A percentile compares a stretch with the other conserved stretches of the same genome.
These are phyloP conservation scores for Papiliotrema laurentii DNA, from an alignment of 1,284 basidiomycete species.

Conservation along the genomic window DNA sequence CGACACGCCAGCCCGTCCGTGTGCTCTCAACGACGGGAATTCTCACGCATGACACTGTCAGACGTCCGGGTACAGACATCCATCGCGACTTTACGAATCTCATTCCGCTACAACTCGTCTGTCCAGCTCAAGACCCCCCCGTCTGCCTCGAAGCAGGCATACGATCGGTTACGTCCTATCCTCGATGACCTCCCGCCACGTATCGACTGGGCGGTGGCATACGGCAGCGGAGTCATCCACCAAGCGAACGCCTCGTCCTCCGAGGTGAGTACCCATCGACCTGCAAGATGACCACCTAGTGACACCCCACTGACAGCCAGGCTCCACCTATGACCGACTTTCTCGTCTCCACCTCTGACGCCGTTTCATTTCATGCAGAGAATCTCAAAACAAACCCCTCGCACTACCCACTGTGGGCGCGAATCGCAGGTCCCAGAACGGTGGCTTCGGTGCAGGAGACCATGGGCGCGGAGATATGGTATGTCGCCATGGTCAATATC, in stretches of 20 bases:
- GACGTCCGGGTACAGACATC: too few relatives aligned
- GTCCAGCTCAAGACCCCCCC: too few relatives aligned
- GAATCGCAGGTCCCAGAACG: conserved; percentile 67
- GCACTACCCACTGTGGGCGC: conserved; percentile 83
- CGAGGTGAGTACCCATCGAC: conserved; percentile 21
- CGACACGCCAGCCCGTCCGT: too few relatives aligned
- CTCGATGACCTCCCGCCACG: conserved; percentile 33
- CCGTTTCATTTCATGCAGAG: conserved; percentile 87
- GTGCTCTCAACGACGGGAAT: too few relatives aligned
- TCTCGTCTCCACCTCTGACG: conserved; percentile 87
- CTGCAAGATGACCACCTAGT: neutral
- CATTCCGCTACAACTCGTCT: too few relatives aligned
- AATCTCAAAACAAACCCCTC: conserved; percentile 85
- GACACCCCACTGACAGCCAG: conserved; percentile 8
- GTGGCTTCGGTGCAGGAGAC: conserved; percentile 69
- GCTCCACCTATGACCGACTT: conserved; percentile 83
- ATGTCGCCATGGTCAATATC: conserved; percentile 82
- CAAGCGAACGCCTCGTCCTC: conserved; percentile 36
- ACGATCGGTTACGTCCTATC: conserved; percentile 32
- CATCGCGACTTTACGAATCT: too few relatives aligned
- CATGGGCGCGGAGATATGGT: conserved; percentile 87
- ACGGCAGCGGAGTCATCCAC: conserved; percentile 45
- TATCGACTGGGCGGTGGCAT: conserved; percentile 46
- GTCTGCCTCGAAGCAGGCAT: conserved; percentile 17
- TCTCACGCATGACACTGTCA: too few relatives aligned